Evolutionary conservation across 2,329 filamentous ascomycete species (phyloP), one percentile per base, ranked within the genome.

Genomic region (Diaporthe destruens): DNA sequence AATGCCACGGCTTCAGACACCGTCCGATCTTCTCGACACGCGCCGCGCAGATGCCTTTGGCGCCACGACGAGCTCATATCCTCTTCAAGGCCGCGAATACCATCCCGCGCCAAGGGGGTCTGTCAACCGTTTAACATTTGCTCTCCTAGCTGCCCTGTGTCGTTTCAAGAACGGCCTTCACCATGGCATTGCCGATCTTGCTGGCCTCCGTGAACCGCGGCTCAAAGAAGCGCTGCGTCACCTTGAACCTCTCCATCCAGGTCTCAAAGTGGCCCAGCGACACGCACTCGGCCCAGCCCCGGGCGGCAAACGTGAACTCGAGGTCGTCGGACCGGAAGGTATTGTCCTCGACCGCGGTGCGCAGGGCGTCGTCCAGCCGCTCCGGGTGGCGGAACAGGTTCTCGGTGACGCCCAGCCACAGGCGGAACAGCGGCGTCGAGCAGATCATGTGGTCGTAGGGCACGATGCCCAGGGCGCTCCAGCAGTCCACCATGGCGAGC

Each of bases 361-460:
- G 89, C 77, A 99, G 89, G 32, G 93, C 93, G 80, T 96, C 94
- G 66, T 97, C 92, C 18, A 99, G 90, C 68, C 98, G 86, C 3
- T 89, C 89, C 23, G 90, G 87, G 78, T 95, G 95, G 76, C 95
- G 92, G 86, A 98, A 99, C 49, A 99, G 87, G 80, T 97, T 96
- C 84, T 99, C 96, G 0, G 95, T 96, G n/a, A 98, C 97, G 71
- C 96, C 96, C 44, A 99, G 89, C 90, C 96, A 98, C 76, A 99
- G 90, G 66, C 96, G 93, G 86, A 99, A 99, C 59, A 98, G 90
- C 85, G 96, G 96, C 51, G 96, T 99, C 69, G 95, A 98, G 85
- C 96, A 99, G 77, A 99, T 97, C 95, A 99, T 99, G 85, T 99
- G 97, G 83, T 99, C 96, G 82, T 99, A 99, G 0, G 96, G 96